These are phyloP conservation scores for Suhomyces sp. DNA, from an alignment of 805 yeast genomes.

Conservation along the genomic window DNA sequence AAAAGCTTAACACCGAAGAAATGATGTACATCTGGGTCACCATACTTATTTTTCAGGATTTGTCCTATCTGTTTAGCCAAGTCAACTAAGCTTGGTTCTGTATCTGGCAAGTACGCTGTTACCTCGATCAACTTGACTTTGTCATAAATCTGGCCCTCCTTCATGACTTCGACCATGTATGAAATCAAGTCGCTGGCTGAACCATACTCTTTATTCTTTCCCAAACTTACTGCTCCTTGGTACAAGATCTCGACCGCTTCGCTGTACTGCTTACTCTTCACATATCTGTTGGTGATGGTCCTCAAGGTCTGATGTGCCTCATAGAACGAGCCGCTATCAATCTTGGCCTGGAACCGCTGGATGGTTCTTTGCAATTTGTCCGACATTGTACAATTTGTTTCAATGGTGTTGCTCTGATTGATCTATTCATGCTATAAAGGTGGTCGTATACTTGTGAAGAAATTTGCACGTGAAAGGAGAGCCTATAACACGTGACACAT, in stretches of 20 bases:
- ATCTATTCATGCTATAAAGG: no score
- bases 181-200: constrained; percentile 75
- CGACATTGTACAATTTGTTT: no score
- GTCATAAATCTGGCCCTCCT: constrained; percentile 36
- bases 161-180: constrained; percentile 71
- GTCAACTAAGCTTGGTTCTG: constrained; percentile 53
- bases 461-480: no score
- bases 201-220: constrained; percentile 71
- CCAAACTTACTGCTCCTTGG: constrained; percentile 66
- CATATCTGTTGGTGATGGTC: constrained; percentile 84
- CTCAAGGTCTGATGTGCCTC: constrained; percentile 96
- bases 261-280: constrained; percentile 60
- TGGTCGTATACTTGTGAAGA: no score
- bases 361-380: constrained; percentile 57
- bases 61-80: constrained; percentile 64
- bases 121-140: constrained; percentile 50
- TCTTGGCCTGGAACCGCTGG: constrained; percentile 65
- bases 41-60: constrained; percentile 48
- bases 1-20: constrained; percentile 68
- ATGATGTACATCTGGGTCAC: constrained; percentile 75
- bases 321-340: constrained; percentile 74
- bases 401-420: no score
- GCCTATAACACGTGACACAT: no score
- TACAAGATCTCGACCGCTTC: constrained; percentile 75
- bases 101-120: constrained; percentile 43